These are phyloP conservation scores for Chrysopogon serrulatus DNA, from an alignment of 176 grass and related monocot genomes.

Conservation along the genomic window DNA sequence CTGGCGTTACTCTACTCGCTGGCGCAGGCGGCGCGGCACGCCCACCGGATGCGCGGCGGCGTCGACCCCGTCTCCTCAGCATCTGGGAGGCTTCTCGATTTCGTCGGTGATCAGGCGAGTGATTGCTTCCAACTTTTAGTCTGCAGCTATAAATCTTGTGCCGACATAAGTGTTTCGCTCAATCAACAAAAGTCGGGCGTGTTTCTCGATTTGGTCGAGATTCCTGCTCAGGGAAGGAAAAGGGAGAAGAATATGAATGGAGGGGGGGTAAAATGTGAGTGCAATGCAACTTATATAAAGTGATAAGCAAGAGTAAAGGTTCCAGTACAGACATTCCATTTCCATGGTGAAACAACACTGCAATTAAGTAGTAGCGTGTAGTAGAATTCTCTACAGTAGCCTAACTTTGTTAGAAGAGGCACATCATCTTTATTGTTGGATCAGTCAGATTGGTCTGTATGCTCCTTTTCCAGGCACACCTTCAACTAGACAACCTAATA, in stretches of 20 bases:
- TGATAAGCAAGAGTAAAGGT: background rate
- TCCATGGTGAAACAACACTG: slow-evolving; percentile 5
- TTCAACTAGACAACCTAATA: background rate
- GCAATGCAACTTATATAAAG: slow-evolving; percentile 8
- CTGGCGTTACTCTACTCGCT: slow-evolving; percentile 62
- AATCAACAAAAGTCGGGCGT: background rate
- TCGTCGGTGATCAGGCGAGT: slow-evolving; percentile 75
- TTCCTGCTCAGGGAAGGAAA: background rate
- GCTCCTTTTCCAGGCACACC: background rate
- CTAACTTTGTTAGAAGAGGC: background rate
- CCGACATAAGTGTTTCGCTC: background rate
- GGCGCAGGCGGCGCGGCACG: slow-evolving; percentile 50
- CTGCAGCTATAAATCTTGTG: background rate
- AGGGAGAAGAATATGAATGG: background rate
- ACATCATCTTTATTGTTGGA: background rate
- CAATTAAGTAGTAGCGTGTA: background rate
- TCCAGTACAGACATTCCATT: background rate
- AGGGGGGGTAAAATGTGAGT: background rate
- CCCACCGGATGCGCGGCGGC: slow-evolving; percentile 26
- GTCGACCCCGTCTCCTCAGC: slow-evolving; percentile 28
- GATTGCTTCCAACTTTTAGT: slow-evolving; percentile 7
- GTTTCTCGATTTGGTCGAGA: slow-evolving; percentile 12
- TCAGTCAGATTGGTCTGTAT: slow-evolving; percentile 7
- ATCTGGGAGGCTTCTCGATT: slow-evolving; percentile 44
- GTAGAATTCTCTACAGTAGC: background rate